Evolutionary conservation across 495 filamentous ascomycete genomes (phyloP), one percentile per base, ranked within the genome.

Genomic region (Glutinoglossum americanum): DNA sequence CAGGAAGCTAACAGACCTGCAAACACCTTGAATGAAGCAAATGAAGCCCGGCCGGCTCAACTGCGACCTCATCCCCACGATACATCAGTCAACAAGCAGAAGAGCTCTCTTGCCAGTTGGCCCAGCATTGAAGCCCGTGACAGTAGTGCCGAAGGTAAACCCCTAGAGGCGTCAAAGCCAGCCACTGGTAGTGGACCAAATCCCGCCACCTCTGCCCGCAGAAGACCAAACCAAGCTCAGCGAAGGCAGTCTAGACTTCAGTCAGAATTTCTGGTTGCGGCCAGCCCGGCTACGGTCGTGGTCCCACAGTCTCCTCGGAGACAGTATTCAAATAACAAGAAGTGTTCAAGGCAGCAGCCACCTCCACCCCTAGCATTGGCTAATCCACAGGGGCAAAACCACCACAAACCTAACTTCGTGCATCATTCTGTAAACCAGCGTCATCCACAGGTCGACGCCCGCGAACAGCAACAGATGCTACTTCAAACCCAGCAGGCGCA

Each of bases 161-260:
- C 47, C 15, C 21, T 9, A 51, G 6, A 51, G 21, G 7, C 47
- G 44, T 23, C 44, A 47, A 47, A 47, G 44, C 44, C 13, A 47
- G 44, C 44, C 15, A 17, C 51, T n/a, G 19, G 25, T 5, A n/a
- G 19, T 30, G 19, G 3, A 23, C 19, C 30, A 21, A 56, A 56
- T 17, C 54, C 54, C 17, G 30, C 54, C 17, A 56, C 25, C 6
- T 4, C 54, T 26, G 5, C 54, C 28, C 49, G 28, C 49, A 53
- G 19, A 25, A 57, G 45, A 54, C 72, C 67, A 9, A 79, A 78
- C 60, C 76, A 79, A 57, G 74, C 75, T 5, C 71, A 78, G 58
- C 69, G 76, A 53, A 73, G 76, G 51, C 73, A 75, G 62, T 73
- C 74, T 72, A 13, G n/a, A 45, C 49, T 11, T 53, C 49, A 53